Evolutionary conservation across 805 yeast genomes (phyloP), one percentile per base, ranked within the genome.

Genomic region (Monosporozyma unispora): DNA sequence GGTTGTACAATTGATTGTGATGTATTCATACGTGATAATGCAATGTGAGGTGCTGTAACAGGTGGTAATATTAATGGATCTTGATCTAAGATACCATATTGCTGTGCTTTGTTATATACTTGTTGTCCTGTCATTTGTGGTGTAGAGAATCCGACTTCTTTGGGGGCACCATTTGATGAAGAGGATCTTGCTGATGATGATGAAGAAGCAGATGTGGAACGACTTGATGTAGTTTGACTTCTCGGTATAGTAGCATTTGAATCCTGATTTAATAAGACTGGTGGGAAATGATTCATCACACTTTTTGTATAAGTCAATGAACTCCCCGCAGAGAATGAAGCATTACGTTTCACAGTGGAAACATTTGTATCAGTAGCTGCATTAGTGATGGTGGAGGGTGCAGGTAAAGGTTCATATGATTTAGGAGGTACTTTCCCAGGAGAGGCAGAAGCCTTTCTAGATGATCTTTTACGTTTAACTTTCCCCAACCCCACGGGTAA

Each of bases 91-190:
- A 59, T 50, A 37, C 64, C 65, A 9, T 61, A 50, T 22, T 58
- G 60, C 12, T 57, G 46, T 4, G 61, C 61, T 38, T 60, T 63
- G 19, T 50, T 47, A 48, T 66, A 62, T n/a, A 72, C 53, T 37
- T 77, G 79, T 8, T 68, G 66, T 2, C 82, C 80, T 5, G 71
- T 60, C 40, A 80, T 58, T 62, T 87, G 95, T 2, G 96, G 96
- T 0, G 93, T 84, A 1, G 95, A 79, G 60, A 84, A 87, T 2
- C 81, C 85, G 21, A 84, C 88, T 57, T 33, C 19, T n/a, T 31
- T 27, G 7, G 21, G 23, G n/a, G 14, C 35, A 9, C 29, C 14
- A 35, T 27, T 31, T 37, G 49, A 29, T 9, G 19, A 9, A 18
- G 31, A 9, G 8, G 45, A 19, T 7, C 18, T 38, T 37, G 16